Evolutionary conservation across 345 rosid genomes (phyloP), one percentile per base, ranked within the genome.

Genomic region (Gossypium anomalum): DNA sequence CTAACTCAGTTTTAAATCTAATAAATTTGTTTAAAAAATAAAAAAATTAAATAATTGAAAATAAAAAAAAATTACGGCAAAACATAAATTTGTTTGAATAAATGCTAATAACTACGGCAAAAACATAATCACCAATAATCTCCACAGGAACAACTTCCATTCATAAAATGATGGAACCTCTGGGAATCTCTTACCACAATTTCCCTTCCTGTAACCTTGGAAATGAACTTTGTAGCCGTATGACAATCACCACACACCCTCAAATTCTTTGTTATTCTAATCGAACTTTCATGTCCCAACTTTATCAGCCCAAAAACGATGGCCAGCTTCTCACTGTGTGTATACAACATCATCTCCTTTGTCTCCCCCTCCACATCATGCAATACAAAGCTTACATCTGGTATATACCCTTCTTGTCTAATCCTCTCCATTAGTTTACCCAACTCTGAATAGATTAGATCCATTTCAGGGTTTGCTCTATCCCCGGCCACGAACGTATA

Each of bases 361-460:
- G 90, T 94, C 84, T 92, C 95, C 14, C 85, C 97, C 13, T 93
- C 96, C 34, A 89, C 90, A 76, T 92, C 98, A 58, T 89, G 97
- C 77, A 93, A 76, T 66, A 87, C 96, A 78, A 87, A 85, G 78
- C 88, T 59, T 71, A 66, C 43, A 75, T 75, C 72, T n/a, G 72
- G 72, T 16, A 57, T 19, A 48, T 75, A 66, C 53, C 72, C 64
- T 56, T 75, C 72, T 43, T 70, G 51, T 56, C 56, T 34, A 55
- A 75, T 66, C 52, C 58, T 75, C 47, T 44, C 66, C 72, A 75
- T 77, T 22, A 77, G 51, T 67, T 72, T 78, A 53, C 65, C 59
- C 41, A 81, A 57, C 60, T 75, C 84, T 13, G 44, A 51, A 62
- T 67, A 61, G 23, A 81, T 81, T 64, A 4, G 16, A 41, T 76